phyloP scores from a whole-genome alignment of 2,329 filamentous ascomycete genomes.

The Trichophaea hybrida region DNA sequence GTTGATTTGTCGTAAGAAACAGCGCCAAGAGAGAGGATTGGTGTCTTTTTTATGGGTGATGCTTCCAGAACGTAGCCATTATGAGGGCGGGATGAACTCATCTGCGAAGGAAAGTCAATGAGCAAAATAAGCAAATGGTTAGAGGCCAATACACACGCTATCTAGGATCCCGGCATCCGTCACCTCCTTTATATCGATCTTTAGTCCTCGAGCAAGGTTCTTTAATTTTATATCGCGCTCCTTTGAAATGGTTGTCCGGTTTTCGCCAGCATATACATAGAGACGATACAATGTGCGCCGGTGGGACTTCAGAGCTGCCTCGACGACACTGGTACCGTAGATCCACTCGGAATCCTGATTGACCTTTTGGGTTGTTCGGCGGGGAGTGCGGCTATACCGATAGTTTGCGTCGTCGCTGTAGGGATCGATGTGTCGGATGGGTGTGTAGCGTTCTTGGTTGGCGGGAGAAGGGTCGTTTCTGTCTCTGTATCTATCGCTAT shows the following conservation, averaged over 20 bases:
- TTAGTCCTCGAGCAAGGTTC: slow-evolving; percentile 36
- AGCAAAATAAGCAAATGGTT: slow-evolving; percentile 31
- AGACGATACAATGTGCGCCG: slow-evolving; percentile 68
- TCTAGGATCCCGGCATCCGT: slow-evolving; percentile 45
- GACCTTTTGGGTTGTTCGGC: slow-evolving; percentile 46
- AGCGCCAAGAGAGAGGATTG: slow-evolving; percentile 40
- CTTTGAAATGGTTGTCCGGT: slow-evolving; percentile 35
- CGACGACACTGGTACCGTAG: slow-evolving; percentile 69
- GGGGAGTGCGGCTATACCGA: slow-evolving; percentile 7
- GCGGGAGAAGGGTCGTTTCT: neutral
- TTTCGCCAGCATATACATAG: slow-evolving; percentile 54
- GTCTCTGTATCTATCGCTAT: neutral
- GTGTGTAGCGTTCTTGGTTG: neutral
- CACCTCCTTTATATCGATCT: slow-evolving; percentile 46
- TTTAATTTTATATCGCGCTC: slow-evolving; percentile 36
- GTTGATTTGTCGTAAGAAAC: slow-evolving; percentile 37
- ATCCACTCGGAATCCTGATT: slow-evolving; percentile 84
- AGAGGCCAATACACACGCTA: slow-evolving; percentile 45
- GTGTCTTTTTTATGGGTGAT: slow-evolving; percentile 62
- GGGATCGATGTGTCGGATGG: neutral
- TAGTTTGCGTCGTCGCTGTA: neutral
- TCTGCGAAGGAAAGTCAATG: neutral
- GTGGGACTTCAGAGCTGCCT: slow-evolving; percentile 56
- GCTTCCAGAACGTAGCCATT: slow-evolving; percentile 69
- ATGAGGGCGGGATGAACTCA: neutral